Base-by-base conservation (phyloP, 495 filamentous ascomycete species). In the Aspergillus bertholletiae region DNA sequence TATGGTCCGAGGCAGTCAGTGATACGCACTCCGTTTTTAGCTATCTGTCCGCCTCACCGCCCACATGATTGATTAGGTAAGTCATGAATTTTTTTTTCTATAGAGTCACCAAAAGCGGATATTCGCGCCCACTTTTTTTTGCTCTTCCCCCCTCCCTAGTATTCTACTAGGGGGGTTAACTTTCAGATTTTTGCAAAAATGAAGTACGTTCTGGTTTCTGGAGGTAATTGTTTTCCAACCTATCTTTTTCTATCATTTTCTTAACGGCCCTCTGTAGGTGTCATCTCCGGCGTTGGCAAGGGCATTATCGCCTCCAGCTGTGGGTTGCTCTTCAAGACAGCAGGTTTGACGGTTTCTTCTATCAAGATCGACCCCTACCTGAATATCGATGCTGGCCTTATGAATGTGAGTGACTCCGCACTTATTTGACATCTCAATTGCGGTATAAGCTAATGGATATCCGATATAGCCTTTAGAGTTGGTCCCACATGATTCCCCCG, bases 151-250 rank as follows among this genome's bases (percentile, higher is more conserved):
- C 60, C 54, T 57, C 57, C 57, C 57, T 60, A 57, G 57, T 54
- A 57, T 52, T 53, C 28, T 15, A 35, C 61, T 54, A 60, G 61
- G 54, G 53, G 53, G 57, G 61, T 27, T 49, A 57, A 53, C 57
- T 35, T 57, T 57, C 26, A 47, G 51, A 12, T 47, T 21, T n/a
- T 37, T 39, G 67, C 54, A 71, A 84, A 74, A 55, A 92, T 91
- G 87, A 90, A 92, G 75, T 90, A 89, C 74, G 85, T 92, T 69
- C 75, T 93, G 43, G 88, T 92, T 28, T 89, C 86, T 56, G 88
- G 88, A 81, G 88, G 87, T 83, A 62, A 66, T 79, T 72, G 48
- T 26, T 46, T 17, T 59, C 44, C 13, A 6, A 28, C 13, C 26
- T 5, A 3, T 9, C 27, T 44, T 20, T 34, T 45, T 18, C n/a